A percentile compares a stretch with the other conserved stretches of the same genome.
phyloP scores from a whole-genome alignment of 208 protist genomes.

The Acanthamoeba divionensis region DNA sequence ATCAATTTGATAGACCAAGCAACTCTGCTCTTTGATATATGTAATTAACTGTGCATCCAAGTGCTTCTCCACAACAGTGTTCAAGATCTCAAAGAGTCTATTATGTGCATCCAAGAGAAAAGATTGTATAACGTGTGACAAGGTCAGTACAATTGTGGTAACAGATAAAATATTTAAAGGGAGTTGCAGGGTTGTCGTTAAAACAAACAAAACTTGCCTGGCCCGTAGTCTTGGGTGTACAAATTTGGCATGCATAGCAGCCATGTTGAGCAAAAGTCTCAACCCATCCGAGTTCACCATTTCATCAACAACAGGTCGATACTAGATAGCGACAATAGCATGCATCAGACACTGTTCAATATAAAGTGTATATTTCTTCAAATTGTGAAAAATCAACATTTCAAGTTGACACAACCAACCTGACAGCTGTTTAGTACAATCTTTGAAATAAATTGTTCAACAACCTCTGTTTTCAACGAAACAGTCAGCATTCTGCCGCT shows the following conservation, averaged over 20 bases:
- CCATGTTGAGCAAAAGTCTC: slow-evolving; percentile 16
- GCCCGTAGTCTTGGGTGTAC: not conserved
- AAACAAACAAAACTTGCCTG: not conserved
- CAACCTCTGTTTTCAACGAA: too few species aligned
- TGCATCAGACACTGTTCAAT: too few species aligned
- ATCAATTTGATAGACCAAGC: slow-evolving; percentile 20
- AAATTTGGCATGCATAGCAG: slow-evolving; percentile 1
- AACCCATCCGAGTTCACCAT: not conserved
- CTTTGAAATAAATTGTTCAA: too few species aligned
- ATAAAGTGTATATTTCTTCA: too few species aligned
- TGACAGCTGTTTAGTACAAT: too few species aligned
- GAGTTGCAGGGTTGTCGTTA: not conserved
- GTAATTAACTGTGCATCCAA: not conserved
- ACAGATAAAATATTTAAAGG: too few species aligned
- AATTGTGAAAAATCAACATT: too few species aligned
- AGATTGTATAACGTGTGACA: not conserved
- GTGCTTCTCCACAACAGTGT: not conserved
- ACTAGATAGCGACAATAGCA: too few species aligned
- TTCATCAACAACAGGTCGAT: slow-evolving; percentile 4
- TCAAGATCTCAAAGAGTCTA: slow-evolving; percentile 11
- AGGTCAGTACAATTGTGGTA: not conserved
- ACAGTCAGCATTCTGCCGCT: too few species aligned
- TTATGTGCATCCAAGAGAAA: not conserved
- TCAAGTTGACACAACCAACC: too few species aligned
- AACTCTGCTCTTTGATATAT: slow-evolving; percentile 24